These are phyloP conservation scores for Fomitopsis schrenkii DNA, from an alignment of 1,284 basidiomycete genomes.

Conservation along the genomic window DNA sequence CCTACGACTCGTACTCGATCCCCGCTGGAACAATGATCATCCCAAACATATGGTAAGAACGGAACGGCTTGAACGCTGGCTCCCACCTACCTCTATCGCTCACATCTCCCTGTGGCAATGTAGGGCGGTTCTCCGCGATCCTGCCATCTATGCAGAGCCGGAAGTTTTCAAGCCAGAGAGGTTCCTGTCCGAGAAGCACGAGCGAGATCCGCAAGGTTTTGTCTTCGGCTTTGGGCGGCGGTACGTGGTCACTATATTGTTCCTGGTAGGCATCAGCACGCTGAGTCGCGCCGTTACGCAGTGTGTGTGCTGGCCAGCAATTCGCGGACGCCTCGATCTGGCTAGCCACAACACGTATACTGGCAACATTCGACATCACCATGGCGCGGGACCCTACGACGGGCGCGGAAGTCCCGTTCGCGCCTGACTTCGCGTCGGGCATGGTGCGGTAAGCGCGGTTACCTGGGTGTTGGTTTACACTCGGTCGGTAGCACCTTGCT, in stretches of 20 bases:
- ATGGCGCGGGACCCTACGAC: not conserved
- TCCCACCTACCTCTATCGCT: not conserved
- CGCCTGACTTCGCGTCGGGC: no score
- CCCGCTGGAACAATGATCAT: constrained; percentile 42
- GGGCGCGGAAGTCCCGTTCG: no score
- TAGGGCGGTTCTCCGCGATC: constrained; percentile 19
- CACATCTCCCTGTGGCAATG: not conserved
- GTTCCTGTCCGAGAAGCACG: constrained; percentile 11
- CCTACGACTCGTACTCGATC: constrained; percentile 41
- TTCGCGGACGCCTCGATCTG: not conserved
- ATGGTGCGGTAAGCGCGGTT: not conserved
- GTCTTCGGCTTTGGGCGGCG: constrained; percentile 26
- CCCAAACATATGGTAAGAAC: constrained; percentile 40
- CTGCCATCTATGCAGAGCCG: constrained; percentile 13
- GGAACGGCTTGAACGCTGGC: not conserved
- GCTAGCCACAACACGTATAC: not conserved
- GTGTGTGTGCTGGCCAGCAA: not conserved
- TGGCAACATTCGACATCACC: not conserved
- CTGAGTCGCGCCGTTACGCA: not conserved
- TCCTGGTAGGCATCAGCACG: not conserved
- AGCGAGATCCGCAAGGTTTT: constrained; percentile 12
- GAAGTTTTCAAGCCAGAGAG: constrained; percentile 6
- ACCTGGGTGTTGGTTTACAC: no score
- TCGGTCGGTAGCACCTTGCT: not conserved
- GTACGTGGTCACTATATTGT: constrained; percentile 26